phyloP scores from a whole-genome alignment of 208 protist species.

The Entamoeba invadens region DNA sequence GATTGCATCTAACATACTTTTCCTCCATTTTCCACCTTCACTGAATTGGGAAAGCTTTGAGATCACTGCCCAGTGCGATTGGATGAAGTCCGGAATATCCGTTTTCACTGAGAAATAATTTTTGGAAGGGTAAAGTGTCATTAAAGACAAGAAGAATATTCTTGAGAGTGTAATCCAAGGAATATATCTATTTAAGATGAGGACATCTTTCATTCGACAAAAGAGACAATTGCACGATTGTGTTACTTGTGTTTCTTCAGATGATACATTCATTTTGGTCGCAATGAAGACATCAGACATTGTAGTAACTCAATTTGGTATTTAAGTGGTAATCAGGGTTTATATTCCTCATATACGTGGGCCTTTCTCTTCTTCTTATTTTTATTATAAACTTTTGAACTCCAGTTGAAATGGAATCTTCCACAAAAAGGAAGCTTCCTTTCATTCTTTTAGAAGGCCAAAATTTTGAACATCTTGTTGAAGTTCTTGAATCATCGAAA shows the following conservation, averaged over 20 bases:
- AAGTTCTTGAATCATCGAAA: too few relatives aligned
- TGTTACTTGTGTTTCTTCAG: not conserved
- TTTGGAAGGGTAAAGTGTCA: not conserved
- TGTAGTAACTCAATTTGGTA: too few relatives aligned
- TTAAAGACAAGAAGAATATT: not conserved
- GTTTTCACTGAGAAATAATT: not conserved
- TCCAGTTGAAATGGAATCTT: too few relatives aligned
- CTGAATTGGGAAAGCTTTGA: not conserved
- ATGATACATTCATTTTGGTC: not conserved
- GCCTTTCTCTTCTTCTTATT: too few relatives aligned
- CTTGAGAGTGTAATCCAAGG: not conserved
- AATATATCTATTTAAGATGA: not conserved
- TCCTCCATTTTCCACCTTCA: not conserved
- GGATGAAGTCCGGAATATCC: not conserved
- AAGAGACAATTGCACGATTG: not conserved
- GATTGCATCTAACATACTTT: not conserved
- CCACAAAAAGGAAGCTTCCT: too few relatives aligned
- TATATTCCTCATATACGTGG: too few relatives aligned
- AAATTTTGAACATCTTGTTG: too few relatives aligned
- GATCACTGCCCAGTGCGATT: not conserved
- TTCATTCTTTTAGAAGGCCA: too few relatives aligned
- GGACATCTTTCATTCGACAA: not conserved
- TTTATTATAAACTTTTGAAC: too few relatives aligned
- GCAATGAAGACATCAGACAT: too few relatives aligned
- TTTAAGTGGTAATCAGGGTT: too few relatives aligned